Base-by-base conservation (phyloP, 805 yeast genomes). In the Myxozyma lipomycoides region DNA sequence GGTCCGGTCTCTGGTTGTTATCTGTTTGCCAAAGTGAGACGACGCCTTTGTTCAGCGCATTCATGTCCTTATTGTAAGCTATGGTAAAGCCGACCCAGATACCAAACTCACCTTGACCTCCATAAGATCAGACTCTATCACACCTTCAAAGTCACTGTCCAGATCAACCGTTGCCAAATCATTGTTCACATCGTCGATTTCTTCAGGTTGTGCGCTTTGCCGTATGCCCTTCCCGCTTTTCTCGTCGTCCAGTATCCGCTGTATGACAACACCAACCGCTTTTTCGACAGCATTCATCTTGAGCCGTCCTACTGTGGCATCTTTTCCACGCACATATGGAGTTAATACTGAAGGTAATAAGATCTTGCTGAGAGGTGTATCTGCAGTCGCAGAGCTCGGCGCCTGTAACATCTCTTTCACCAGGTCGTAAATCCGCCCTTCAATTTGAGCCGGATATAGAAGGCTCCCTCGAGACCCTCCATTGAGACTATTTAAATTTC, bases 41-140 rank as follows among this genome's bases (percentile, higher is more conserved):
- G 1, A 90, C 84, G 19, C 84, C 78, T 62, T 83, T 86, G 66
- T 91, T 91, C 70, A 88, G 76, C 2, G 77, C 70, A 61, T 90
- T 90, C 2, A 73, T 64, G 49, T 86, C 86, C 43, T 56, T 10
- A 22, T 21, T 12, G 38, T 35, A n/a, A 35, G n/a, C n/a, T n/a
- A n/a, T n/a, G n/a, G 18, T 7, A 2, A 18, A 41, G 26, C 34
- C 15, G 42, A 24, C 21, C 28, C 35, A n/a, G 2, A 10, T 7
- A 7, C 30, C n/a, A 38, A 19, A 70, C 72, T 10, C 38, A 57
- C 66, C 32, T 56, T 43, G 3, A 78, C 87, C 2, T 77, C 79
- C 86, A 87, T 60, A 85, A 87, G 59, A 22, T 78, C 78, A 18
- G 72, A 71, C 6, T 67, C 72, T 23, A 70, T 65, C 5, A 57